These are phyloP conservation scores for Pyracantha coccinea DNA, from an alignment of 331 rosid genomes.

Conservation along the genomic window DNA sequence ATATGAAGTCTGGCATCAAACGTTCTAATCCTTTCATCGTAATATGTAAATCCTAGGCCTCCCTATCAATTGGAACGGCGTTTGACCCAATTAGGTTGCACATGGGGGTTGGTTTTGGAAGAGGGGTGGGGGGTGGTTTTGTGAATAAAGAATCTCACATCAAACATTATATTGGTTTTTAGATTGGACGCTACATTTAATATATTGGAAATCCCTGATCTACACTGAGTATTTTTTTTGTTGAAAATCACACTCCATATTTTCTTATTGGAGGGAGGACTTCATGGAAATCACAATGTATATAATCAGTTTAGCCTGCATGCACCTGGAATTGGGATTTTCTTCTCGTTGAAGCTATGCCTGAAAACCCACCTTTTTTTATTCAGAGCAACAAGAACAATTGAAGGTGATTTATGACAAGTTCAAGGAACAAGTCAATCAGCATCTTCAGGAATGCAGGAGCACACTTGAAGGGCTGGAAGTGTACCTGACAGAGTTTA, in stretches of 20 bases:
- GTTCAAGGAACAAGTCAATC: conserved; percentile 77
- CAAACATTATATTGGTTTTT: neutral
- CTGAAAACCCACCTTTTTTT: neutral
- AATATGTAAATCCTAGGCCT: neutral
- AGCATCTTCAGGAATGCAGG: conserved; percentile 50
- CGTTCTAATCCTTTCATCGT: neutral
- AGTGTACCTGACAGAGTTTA: conserved; percentile 57
- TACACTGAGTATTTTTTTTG: neutral
- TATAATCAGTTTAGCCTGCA: neutral
- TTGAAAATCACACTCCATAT: neutral
- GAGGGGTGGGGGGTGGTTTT: neutral
- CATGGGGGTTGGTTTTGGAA: neutral
- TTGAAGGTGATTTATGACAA: conserved; percentile 59
- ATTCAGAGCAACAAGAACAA: conserved; percentile 67
- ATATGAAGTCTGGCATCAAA: neutral
- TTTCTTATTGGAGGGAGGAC: neutral
- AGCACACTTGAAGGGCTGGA: conserved; percentile 38
- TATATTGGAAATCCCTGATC: neutral
- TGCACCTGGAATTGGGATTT: neutral
- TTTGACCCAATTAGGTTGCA: neutral
- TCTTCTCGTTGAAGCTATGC: conserved; percentile 2
- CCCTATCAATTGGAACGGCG: neutral
- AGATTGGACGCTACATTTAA: neutral
- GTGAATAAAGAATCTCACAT: neutral
- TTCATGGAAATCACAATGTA: neutral